Conservation (phyloP, 1,284 basidiomycete species). For the Ustilago curta region DNA sequence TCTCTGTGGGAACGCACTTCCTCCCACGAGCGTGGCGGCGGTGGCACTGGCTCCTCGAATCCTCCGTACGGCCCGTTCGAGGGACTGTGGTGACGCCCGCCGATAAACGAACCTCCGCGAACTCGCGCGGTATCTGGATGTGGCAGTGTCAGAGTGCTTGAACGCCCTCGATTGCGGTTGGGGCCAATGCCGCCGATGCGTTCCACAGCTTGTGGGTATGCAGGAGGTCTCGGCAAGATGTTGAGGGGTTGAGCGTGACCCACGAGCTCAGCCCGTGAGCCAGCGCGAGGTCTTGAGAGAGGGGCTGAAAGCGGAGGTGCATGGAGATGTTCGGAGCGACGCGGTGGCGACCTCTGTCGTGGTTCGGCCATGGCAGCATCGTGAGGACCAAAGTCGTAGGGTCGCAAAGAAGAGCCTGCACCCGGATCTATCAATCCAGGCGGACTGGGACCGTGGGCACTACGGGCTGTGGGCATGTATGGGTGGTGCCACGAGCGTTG, state of each 20-base stretch:
- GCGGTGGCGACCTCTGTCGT: conserved; percentile 21
- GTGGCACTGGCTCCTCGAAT: conserved; percentile 26
- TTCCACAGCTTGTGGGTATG: conserved; percentile 20
- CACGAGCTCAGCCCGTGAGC: conserved; percentile 18
- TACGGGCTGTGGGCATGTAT: conserved; percentile 23
- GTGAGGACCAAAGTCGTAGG: conserved; percentile 17
- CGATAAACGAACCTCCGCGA: conserved; percentile 27
- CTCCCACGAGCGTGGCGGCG: conserved; percentile 39
- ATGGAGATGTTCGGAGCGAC: conserved; percentile 25
- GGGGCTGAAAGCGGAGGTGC: conserved; percentile 6
- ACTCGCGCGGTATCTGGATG: conserved; percentile 23
- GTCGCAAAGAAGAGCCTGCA: conserved; percentile 10
- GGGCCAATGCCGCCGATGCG: conserved; percentile 37
- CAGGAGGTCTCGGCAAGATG: conserved; percentile 23
- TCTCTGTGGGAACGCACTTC: conserved; percentile 22
- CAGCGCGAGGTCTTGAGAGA: conserved; percentile 7
- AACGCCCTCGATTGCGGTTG: conserved; percentile 43
- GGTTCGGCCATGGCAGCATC: not conserved
- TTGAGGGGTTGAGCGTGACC: conserved; percentile 28
- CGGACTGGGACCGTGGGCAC: conserved; percentile 23
- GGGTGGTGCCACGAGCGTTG: conserved; percentile 53
- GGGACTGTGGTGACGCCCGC: conserved; percentile 23
- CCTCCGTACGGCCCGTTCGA: conserved; percentile 14
- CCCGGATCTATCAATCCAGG: conserved; percentile 18
- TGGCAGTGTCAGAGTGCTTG: conserved; percentile 44